Evolutionary conservation across 805 yeast genomes (phyloP), one percentile per base, ranked within the genome.

Genomic region (Candida chilensis): DNA sequence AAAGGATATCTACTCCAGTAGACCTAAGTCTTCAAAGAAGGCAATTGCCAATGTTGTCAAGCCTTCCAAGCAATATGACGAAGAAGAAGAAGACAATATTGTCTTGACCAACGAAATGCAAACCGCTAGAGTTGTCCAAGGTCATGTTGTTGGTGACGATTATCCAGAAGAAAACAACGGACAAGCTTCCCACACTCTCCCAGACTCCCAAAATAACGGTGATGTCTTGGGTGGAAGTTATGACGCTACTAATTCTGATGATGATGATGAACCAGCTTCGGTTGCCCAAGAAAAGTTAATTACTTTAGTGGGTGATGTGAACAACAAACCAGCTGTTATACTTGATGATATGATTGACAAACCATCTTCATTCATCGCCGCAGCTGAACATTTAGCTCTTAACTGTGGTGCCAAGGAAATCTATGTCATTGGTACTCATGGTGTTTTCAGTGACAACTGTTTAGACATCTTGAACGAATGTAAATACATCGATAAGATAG

Each of bases 281-380:
- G 60, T 64, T 27, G 72, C 60, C 48, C 71, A 60, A 53, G 97
- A 90, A 56, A 88, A 86, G 56, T 71, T 90, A 47, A 92, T 92
- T 50, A 92, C 98, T 10, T 68, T 92, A 33, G 99, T 92, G 27
- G 99, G 99, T 37, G 94, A 90, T 52, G 98, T 92, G 30, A 77
- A 83, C 41, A 81, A 77, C 44, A 84, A 84, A 55, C 83, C 94
- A 5, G 97, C 96, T 13, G 84, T 92, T 41, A 83, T 92, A 36
- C 67, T 92, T 35, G 99, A 92, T 59, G 99, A 92, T 53, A 85
- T 92, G 94, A 81, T 92, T 45, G 98, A 92, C 52, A 86, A 92
- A 52, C 96, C 96, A 27, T 78, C 80, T 39, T 77, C 94, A 7
- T 90, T 88, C 51, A 82, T 92, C 39, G 90, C 96, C 18, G 98